These are phyloP conservation scores for Phytophthora ohioensis DNA, from an alignment of 352 stramenopile genomes.

Conservation along the genomic window DNA sequence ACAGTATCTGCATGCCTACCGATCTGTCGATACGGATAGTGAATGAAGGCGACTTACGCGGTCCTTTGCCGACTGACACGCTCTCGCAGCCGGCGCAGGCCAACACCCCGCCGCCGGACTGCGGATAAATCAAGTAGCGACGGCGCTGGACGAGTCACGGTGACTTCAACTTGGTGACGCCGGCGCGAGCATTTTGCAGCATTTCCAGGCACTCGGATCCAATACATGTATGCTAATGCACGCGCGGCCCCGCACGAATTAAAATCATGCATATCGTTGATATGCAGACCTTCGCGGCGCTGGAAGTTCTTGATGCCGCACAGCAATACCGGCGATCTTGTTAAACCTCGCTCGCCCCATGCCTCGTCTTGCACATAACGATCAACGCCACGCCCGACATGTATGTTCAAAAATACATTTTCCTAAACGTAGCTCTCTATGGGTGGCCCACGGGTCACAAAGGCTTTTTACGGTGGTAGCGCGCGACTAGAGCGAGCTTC, in stretches of 20 bases:
- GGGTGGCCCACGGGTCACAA: background rate
- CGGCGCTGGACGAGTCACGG: background rate
- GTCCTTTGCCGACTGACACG: background rate
- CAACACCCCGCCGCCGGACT: background rate
- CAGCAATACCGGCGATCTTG: background rate
- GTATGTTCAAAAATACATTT: background rate
- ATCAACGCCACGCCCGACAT: background rate
- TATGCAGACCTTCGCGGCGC: background rate
- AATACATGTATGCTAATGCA: background rate
- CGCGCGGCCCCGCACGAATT: background rate
- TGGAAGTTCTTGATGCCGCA: background rate
- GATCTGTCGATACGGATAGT: slow-evolving; percentile 13
- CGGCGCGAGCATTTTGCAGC: slow-evolving; percentile 2
- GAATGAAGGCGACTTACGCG: background rate
- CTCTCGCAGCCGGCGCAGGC: background rate
- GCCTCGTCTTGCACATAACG: background rate
- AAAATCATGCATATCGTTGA: background rate
- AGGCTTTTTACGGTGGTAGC: background rate
- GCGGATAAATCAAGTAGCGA: slow-evolving; percentile 3
- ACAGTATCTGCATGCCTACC: background rate
- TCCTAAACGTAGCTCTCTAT: background rate
- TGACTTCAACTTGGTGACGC: background rate
- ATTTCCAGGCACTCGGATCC: background rate
- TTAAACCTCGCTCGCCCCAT: background rate
- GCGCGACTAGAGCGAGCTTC: background rate